phyloP scores from a whole-genome alignment of 1,139 yeast species.

The Chernovozyma aurita region DNA sequence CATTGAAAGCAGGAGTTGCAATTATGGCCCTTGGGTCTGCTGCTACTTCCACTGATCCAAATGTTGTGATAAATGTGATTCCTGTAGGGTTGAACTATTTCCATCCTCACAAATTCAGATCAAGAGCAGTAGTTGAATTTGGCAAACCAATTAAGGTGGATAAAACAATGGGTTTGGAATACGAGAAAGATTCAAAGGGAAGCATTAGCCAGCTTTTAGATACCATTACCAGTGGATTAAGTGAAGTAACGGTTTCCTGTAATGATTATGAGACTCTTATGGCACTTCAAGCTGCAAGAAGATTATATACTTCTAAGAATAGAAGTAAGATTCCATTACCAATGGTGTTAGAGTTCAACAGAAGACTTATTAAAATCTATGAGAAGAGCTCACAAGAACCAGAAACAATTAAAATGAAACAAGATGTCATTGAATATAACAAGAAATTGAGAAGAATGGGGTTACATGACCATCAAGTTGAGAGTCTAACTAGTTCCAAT shows the following conservation, averaged over 20 bases:
- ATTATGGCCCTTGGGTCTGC: conserved; percentile 46
- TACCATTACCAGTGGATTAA: conserved; percentile 21
- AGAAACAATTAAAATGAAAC: conserved; percentile 30
- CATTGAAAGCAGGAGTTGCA: conserved; percentile 46
- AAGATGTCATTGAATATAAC: conserved; percentile 34
- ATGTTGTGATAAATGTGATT: conserved; percentile 31
- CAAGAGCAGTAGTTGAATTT: conserved; percentile 45
- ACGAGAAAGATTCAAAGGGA: conserved; percentile 14
- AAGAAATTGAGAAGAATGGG: conserved; percentile 29
- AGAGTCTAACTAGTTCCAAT: conserved; percentile 25
- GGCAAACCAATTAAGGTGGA: conserved; percentile 42
- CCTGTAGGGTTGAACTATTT: conserved; percentile 48
- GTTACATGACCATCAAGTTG: conserved; percentile 44
- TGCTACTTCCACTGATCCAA: conserved; percentile 30
- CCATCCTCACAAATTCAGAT: conserved; percentile 42
- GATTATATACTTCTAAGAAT: conserved; percentile 35
- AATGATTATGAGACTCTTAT: conserved; percentile 30
- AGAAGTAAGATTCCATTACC: conserved; percentile 37
- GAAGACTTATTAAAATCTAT: conserved; percentile 39
- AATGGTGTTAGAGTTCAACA: conserved; percentile 43
- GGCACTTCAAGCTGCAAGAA: conserved; percentile 35
- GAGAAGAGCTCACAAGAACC: conserved; percentile 31
- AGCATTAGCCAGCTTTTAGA: conserved; percentile 20
- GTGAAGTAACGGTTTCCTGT: conserved; percentile 31
- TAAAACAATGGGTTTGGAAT: conserved; percentile 21